These are phyloP conservation scores for Sicyos baderoa DNA, from an alignment of 306 rosid species.

Conservation along the genomic window DNA sequence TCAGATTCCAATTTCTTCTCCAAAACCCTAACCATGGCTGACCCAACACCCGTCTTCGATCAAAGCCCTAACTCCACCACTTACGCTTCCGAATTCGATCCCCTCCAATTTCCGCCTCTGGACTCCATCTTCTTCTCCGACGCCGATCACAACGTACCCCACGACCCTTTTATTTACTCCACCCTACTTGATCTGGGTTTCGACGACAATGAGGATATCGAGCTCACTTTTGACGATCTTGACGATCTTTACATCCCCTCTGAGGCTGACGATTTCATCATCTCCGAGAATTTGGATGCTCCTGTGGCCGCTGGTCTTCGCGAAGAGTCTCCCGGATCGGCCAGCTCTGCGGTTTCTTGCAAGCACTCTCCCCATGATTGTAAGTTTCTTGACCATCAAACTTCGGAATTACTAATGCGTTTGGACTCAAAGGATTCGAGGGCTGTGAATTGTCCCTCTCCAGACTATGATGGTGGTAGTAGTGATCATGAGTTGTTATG, in stretches of 20 bases:
- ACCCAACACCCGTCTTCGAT: slow-evolving; percentile 14
- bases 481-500: slow-evolving; percentile 35
- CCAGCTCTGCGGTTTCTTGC: slow-evolving; percentile 14
- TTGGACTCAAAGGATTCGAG: slow-evolving; percentile 14
- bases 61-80: slow-evolving; percentile 23
- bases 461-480: slow-evolving; percentile 25
- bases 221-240: slow-evolving; percentile 62
- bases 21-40: slow-evolving; percentile 38
- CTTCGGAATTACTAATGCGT: slow-evolving; percentile 25
- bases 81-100: slow-evolving; percentile 32
- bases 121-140: slow-evolving; percentile 42
- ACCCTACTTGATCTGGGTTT: slow-evolving; percentile 35
- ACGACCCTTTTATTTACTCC: slow-evolving; percentile 36
- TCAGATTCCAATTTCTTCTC: background rate
- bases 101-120: slow-evolving; percentile 45
- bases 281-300: slow-evolving; percentile 21
- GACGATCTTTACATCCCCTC: slow-evolving; percentile 48
- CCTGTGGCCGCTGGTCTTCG: background rate
- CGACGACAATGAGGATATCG: slow-evolving; percentile 40
- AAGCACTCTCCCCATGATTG: background rate
- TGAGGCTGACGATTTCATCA: slow-evolving; percentile 45
- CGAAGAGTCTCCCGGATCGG: slow-evolving; percentile 29
- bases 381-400: background rate
- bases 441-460: background rate
- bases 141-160: background rate